These are phyloP conservation scores for Cyberlindnera samutprakarnensis DNA, from an alignment of 805 yeast genomes.

Conservation along the genomic window DNA sequence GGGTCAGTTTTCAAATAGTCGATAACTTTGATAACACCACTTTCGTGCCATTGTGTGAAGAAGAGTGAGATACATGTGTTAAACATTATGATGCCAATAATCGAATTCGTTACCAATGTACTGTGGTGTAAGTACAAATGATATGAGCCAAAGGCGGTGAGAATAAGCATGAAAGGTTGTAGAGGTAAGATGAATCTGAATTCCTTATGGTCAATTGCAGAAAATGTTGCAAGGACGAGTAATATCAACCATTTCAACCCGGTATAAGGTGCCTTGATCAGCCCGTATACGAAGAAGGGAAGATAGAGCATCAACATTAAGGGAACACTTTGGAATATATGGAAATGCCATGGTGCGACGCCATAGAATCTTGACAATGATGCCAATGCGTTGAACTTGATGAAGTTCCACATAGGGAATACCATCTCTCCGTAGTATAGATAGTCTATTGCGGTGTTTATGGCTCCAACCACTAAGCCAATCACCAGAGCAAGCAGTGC, in stretches of 20 bases:
- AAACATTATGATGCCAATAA: constrained; percentile 20
- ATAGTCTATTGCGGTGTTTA: constrained; percentile 45
- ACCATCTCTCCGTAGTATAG: constrained; percentile 48
- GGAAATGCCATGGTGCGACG: constrained; percentile 75
- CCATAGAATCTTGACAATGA: constrained; percentile 83
- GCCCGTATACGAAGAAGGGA: constrained; percentile 51
- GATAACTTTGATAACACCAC: constrained; percentile 74
- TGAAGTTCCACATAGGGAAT: constrained; percentile 61
- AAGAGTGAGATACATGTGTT: constrained; percentile 40
- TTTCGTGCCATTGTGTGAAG: constrained; percentile 68
- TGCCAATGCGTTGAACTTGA: constrained; percentile 70
- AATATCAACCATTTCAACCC: constrained; percentile 27
- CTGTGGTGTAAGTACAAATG: constrained; percentile 16
- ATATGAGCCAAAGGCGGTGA: constrained; percentile 34
- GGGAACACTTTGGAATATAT: constrained; percentile 77
- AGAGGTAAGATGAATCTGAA: constrained; percentile 83
- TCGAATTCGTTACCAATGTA: constrained; percentile 10
- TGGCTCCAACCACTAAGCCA: constrained; percentile 22
- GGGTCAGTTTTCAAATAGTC: constrained; percentile 38
- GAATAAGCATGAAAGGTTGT: constrained; percentile 60
- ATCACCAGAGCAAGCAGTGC: constrained; percentile 16
- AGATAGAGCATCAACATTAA: constrained; percentile 56
- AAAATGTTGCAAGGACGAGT: constrained; percentile 47
- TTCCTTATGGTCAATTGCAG: constrained; percentile 77
- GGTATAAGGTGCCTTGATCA: constrained; percentile 17